phyloP scores from a whole-genome alignment of 352 stramenopile species.

The Phytopythium sindhum region DNA sequence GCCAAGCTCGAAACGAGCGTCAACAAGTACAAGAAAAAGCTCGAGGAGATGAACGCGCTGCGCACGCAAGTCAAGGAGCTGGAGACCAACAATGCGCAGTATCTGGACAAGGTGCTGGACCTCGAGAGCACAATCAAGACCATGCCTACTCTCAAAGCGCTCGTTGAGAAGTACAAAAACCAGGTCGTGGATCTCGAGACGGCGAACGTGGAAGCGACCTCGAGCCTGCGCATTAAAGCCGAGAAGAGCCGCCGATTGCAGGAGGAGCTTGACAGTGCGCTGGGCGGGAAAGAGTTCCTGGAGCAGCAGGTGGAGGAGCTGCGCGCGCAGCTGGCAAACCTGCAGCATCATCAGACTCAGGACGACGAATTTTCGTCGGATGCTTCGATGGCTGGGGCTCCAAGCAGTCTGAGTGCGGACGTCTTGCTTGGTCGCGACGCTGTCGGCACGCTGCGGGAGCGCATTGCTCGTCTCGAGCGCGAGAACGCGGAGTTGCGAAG shows the following conservation, averaged over 20 bases:
- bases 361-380: conserved; percentile 34
- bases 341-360: conserved; percentile 44
- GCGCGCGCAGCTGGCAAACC: conserved; percentile 52
- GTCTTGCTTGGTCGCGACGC: conserved; percentile 67
- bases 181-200: conserved; percentile 86
- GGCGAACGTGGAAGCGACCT: conserved; percentile 71
- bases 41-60: conserved; percentile 84
- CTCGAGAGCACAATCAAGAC: conserved; percentile 86
- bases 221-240: conserved; percentile 76
- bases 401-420: conserved; percentile 50
- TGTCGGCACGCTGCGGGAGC: conserved; percentile 47
- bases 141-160: conserved; percentile 69
- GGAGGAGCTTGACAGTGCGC: conserved; percentile 78
- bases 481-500: conserved; percentile 71
- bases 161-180: conserved; percentile 88
- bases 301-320: conserved; percentile 82
- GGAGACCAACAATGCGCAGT: conserved; percentile 75
- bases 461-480: conserved; percentile 65
- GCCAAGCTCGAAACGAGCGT: conserved; percentile 80
- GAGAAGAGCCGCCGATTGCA: conserved; percentile 79
- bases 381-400: conserved; percentile 26
- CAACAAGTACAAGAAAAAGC: conserved; percentile 83
- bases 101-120: conserved; percentile 82
- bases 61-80: conserved; percentile 74
- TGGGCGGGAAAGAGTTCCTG: conserved; percentile 83